These are phyloP conservation scores for Fraxinus greggii DNA, from an alignment of 305 asterid species.

Conservation along the genomic window DNA sequence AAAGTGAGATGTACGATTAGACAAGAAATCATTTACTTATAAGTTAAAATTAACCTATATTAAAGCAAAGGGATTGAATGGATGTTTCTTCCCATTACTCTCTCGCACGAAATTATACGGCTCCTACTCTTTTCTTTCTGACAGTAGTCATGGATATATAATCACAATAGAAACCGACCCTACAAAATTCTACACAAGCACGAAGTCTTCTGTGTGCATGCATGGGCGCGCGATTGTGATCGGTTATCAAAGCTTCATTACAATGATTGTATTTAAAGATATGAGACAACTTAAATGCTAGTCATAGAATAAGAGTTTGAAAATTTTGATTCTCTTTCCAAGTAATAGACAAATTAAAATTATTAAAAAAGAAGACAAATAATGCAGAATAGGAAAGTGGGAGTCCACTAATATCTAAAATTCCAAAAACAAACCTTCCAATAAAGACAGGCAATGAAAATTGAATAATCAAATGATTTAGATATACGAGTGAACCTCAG, in stretches of 20 bases:
- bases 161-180: background rate
- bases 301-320: background rate
- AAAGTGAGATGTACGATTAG: background rate
- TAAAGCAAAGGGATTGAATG: background rate
- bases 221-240: background rate
- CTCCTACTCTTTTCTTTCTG: background rate
- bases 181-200: background rate
- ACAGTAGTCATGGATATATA: background rate
- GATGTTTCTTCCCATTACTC: background rate
- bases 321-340: background rate
- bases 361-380: background rate
- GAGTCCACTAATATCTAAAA: background rate
- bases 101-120: background rate
- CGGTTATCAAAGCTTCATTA: background rate
- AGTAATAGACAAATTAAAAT: background rate
- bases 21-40: background rate
- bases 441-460: background rate
- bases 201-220: background rate
- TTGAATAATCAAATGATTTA: background rate
- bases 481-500: background rate
- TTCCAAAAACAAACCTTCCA: background rate
- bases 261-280: background rate
- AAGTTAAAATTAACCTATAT: background rate
- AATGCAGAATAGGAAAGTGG: background rate
- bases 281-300: background rate